Evolutionary conservation across 2,329 filamentous ascomycete species (phyloP).

Genomic region (Zymoseptoria ardabiliae): DNA sequence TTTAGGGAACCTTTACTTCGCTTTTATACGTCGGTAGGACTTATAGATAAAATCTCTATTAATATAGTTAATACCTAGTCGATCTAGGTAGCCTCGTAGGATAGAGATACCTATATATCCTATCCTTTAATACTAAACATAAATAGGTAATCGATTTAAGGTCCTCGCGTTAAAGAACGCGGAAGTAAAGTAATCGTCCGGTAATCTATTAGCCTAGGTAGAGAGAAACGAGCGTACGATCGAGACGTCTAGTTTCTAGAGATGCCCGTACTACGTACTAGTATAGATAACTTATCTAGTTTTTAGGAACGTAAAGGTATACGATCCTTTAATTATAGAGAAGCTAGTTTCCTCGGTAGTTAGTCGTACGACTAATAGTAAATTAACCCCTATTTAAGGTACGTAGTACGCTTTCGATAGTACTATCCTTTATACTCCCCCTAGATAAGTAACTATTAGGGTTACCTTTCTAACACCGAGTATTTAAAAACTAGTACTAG

Average conservation of each 20-base stretch:
- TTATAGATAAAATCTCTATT: conserved; percentile 1
- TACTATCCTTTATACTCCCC: neutral
- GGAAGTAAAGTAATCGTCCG: neutral
- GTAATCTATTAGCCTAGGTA: neutral
- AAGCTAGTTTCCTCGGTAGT: neutral
- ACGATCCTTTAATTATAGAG: neutral
- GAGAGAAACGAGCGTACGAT: neutral
- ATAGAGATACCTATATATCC: neutral
- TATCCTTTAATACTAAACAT: conserved; percentile 1
- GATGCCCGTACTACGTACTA: neutral
- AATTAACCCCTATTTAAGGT: neutral
- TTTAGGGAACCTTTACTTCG: neutral
- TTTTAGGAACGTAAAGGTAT: neutral
- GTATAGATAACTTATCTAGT: neutral
- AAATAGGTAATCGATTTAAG: neutral
- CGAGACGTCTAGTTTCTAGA: neutral
- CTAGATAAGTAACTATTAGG: neutral
- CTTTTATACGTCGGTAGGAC: neutral
- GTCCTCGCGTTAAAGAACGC: neutral
- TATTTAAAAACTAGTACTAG: neutral
- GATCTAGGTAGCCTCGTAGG: neutral
- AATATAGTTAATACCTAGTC: neutral
- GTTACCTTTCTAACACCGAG: neutral
- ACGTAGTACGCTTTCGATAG: neutral
- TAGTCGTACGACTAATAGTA: neutral